Evolutionary conservation across 1,284 basidiomycete genomes (phyloP), one percentile per base, ranked within the genome.

Genomic region (Apiotrichum mycotoxinovorans): DNA sequence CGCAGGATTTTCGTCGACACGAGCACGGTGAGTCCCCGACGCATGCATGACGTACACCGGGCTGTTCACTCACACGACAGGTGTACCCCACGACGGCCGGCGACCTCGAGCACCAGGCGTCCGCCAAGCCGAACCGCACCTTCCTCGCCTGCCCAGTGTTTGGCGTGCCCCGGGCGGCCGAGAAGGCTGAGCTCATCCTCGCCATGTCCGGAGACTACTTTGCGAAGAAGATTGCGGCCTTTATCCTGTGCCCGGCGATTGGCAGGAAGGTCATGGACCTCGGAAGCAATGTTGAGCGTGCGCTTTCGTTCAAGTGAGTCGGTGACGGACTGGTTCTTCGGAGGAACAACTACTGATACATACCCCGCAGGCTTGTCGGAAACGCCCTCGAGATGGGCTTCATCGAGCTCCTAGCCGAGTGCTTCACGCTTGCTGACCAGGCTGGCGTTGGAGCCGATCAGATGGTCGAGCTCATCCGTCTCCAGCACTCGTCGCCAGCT

Each of bases 91-190:
- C 83, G 17, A 78, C 87, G 7, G 84, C 88, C 59, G 89, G 88
- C 60, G 83, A 89, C 70, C 80, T 95, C 22, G 90, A 94, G 72
- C 80, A 78, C 15, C 77, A 87, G 34, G 80, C 91, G 45, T 83
- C 86, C 1, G 75, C 81, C 34, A 78, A 85, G 52, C 83, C 83
- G 1, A 82, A 85, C 66, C 80, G 84, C 45, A 83, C 82, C 66
- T 84, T 91, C 68, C 82, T 95, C 58, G 84, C 87, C 33, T 84
- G 84, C 37, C 91, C 91, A 4, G 86, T 92, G 11, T 90, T 94
- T 62, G 91, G 90, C 14, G 80, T 85, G 18, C 76, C 75, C 18
- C 71, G 79, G 15, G 83, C 82, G 22, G 91, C 91, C 0, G 84
- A 86, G 30, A 81, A 80, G 15, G 86, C 84, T 1, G 81, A 85